Percentiles rank a stretch among this genome's conserved stretches.
Evolutionary conservation across 2,329 filamentous ascomycete genomes (phyloP).

Genomic region (Hypoxylon sp.): DNA sequence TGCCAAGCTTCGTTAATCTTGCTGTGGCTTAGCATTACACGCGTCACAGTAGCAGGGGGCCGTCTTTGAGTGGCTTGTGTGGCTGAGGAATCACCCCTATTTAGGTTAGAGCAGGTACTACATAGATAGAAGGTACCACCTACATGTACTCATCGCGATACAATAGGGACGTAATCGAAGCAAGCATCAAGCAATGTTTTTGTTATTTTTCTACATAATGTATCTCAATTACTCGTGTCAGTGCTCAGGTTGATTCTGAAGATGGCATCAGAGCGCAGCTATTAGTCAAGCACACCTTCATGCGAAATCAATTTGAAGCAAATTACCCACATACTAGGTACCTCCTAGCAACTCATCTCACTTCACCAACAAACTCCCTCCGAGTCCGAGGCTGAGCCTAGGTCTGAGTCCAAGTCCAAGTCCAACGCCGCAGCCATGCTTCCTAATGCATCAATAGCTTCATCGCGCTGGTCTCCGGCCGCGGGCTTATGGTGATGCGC

Average conservation of each 20-base stretch:
- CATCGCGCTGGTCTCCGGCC: no score
- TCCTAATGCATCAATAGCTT: no score
- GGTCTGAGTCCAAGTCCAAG: constrained; percentile 61
- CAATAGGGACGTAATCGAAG: neutral
- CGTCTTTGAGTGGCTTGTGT: no score
- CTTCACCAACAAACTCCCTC: neutral
- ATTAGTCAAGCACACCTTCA: neutral
- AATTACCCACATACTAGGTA: neutral
- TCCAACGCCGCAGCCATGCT: no score
- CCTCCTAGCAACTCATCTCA: neutral
- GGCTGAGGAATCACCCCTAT: no score
- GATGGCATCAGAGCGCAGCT: neutral
- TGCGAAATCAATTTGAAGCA: neutral
- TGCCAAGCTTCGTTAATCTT: neutral
- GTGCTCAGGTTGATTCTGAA: neutral
- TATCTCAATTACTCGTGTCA: no score
- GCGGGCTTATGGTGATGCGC: constrained; percentile 62
- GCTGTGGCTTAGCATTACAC: constrained; percentile 48
- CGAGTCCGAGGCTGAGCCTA: constrained; percentile 56
- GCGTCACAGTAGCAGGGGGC: no score
- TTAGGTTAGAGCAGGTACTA: no score
- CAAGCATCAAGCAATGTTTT: neutral
- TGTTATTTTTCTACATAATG: no score
- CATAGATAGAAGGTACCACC: no score
- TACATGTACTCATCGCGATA: no score